Percentiles rank a stretch among this genome's conserved stretches.
Conservation (phyloP, 345 rosid species). For the Eucalyptus fibrosa region DNA sequence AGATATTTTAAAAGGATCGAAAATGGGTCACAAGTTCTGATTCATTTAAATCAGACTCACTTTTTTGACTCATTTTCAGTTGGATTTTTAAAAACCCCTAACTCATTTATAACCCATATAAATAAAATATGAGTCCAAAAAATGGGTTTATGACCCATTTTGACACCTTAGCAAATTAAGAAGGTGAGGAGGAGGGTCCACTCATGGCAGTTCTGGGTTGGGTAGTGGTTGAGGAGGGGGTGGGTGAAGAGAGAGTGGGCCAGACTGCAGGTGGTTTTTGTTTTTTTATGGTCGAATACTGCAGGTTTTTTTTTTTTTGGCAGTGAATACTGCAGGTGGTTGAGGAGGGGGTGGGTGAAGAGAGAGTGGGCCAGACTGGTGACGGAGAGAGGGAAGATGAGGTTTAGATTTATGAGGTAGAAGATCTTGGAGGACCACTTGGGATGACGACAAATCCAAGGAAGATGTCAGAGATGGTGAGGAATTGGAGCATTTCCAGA, state of each 20-base stretch:
- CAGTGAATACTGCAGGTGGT: conserved; percentile 8
- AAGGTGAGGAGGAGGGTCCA: conserved; percentile 62
- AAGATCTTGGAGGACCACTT: conserved; percentile 51
- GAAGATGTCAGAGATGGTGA: conserved; percentile 30
- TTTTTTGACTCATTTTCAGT: no score
- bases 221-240: conserved; percentile 16
- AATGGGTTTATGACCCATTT: no score
- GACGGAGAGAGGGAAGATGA: conserved; percentile 66
- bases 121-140: no score
- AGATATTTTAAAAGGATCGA: no score
- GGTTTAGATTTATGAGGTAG: conserved; percentile 50
- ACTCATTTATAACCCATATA: no score
- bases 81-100: no score
- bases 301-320: no score
- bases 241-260: conserved; percentile 55
- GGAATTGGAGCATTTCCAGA: conserved; percentile 61
- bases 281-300: no score
- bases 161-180: neutral
- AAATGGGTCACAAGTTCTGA: no score
- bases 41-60: fast-evolving
- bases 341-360: conserved; percentile 26
- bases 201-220: conserved; percentile 37
- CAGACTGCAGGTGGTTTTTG: conserved; percentile 2
- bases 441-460: conserved; percentile 45
- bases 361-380: conserved; percentile 69